phyloP scores from a whole-genome alignment of 176 grass and related monocot species.

The Sorghum bicolor region DNA sequence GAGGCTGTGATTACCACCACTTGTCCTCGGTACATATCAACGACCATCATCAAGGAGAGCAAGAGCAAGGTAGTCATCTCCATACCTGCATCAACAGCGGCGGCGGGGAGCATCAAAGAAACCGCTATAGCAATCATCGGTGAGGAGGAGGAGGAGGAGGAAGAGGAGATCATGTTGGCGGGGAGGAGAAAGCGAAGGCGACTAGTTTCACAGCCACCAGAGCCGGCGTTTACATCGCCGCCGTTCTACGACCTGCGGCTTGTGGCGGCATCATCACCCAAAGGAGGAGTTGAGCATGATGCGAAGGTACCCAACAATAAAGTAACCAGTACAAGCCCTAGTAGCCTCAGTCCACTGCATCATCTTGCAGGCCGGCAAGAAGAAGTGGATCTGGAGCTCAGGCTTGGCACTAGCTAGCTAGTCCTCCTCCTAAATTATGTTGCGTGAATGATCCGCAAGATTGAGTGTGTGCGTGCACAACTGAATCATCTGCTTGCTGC shows the following conservation, averaged over 20 bases:
- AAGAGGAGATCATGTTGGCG: background rate
- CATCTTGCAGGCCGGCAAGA: slow-evolving; percentile 35
- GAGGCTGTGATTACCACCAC: background rate
- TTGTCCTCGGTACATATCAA: slow-evolving; percentile 35
- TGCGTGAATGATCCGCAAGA: slow-evolving; percentile 14
- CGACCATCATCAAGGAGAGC: slow-evolving; percentile 44
- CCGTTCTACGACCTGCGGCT: slow-evolving; percentile 19
- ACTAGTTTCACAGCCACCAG: background rate
- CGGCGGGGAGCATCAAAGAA: background rate
- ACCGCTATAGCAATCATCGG: background rate
- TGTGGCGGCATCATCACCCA: background rate
- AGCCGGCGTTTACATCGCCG: background rate
- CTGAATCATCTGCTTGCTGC: background rate
- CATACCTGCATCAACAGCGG: background rate
- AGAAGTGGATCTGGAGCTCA: slow-evolving; percentile 56
- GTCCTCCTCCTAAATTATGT: slow-evolving; percentile 1
- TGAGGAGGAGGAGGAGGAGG: background rate
- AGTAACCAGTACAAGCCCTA: slow-evolving; percentile 37
- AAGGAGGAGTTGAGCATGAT: slow-evolving; percentile 25
- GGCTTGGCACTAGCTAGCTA: slow-evolving; percentile 36
- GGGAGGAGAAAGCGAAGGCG: slow-evolving; percentile 39
- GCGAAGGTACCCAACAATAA: slow-evolving; percentile 42
- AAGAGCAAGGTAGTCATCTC: slow-evolving; percentile 32
- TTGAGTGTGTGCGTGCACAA: background rate
- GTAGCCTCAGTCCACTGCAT: slow-evolving; percentile 19